Evolutionary conservation across 345 rosid genomes (phyloP).

Genomic region (Pistacia integerrima): DNA sequence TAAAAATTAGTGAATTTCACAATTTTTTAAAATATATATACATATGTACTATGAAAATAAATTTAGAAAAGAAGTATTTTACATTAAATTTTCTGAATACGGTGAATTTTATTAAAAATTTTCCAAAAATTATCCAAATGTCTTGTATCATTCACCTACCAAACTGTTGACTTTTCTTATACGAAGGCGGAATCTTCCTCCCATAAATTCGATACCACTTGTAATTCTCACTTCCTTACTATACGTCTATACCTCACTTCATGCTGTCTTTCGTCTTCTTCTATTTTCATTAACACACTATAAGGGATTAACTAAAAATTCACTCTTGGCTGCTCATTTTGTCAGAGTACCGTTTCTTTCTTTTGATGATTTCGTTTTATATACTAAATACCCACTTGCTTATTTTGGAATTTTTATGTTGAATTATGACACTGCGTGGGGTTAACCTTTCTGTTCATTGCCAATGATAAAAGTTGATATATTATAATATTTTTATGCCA

Average conservation of each 20-base stretch:
- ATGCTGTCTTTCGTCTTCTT: background rate
- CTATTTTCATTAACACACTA: background rate
- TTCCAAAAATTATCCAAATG: too few relatives aligned
- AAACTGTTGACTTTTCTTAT: background rate
- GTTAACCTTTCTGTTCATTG: background rate
- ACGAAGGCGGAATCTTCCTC: background rate
- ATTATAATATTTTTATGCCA: background rate
- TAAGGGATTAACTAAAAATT: background rate
- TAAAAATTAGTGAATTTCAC: too few relatives aligned
- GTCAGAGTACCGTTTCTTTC: background rate
- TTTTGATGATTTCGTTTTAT: too few relatives aligned
- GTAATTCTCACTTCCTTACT: background rate
- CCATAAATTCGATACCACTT: background rate
- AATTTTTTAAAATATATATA: too few relatives aligned
- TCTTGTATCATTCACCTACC: too few relatives aligned
- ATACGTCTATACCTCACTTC: background rate
- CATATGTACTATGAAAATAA: too few relatives aligned
- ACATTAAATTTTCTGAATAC: too few relatives aligned
- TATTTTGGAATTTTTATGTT: background rate
- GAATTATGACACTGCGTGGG: background rate
- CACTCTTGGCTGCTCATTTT: background rate
- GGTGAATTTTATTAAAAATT: too few relatives aligned
- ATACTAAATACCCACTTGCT: background rate
- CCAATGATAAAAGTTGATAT: background rate
- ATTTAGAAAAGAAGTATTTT: too few relatives aligned